Base-by-base conservation (phyloP, 441 rosid species). In the Biscutella laevigata region DNA sequence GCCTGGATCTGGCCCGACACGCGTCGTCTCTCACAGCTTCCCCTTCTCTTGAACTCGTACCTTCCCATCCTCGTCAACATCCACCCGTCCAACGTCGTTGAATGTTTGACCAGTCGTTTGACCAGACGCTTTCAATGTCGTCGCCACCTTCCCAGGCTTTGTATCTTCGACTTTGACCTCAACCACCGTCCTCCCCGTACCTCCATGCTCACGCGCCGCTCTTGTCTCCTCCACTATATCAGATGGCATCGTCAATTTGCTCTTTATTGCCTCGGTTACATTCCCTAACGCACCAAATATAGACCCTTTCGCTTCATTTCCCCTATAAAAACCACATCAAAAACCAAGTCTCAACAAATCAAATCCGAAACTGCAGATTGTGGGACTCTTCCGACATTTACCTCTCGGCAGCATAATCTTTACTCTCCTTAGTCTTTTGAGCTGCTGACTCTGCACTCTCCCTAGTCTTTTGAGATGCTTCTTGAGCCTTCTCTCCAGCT, bases 81-180 rank as follows among this genome's bases (percentile, higher is more conserved):
- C 69, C 25, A 75, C 8, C 4, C 64, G 48, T 24, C 83, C 83
- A 38, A 72, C 80, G 2, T 76, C 74, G 17, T 82, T 76, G 65
- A 80, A 76, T 7, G 84, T 62, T 58, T 71, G 82, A 11, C 77
- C 74, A 0, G 62, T 39, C 71, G 69, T 68, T 50, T 71, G 81
- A 58, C 74, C 80, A 0, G 82, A 41, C 15, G 71, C 46, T 39
- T 76, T 75, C 10, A 75, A 15, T 0, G 66, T 27, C 0, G 72
- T 10, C 0, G 77, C 77, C 36, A 74, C 74, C 4, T 47, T 52
- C 8, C 74, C 75, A 0, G 81, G 59, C 4, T 25, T 55, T 1
- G 75, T 60, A 21, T 74, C 71, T 38, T 59, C 72, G 0, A 57
- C 24, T 3, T 53, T 21, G 2, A 68, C 30, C 43, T 68, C 40